Evolutionary conservation across 2,329 filamentous ascomycete genomes (phyloP).

Genomic region (Pyricularia sp.): DNA sequence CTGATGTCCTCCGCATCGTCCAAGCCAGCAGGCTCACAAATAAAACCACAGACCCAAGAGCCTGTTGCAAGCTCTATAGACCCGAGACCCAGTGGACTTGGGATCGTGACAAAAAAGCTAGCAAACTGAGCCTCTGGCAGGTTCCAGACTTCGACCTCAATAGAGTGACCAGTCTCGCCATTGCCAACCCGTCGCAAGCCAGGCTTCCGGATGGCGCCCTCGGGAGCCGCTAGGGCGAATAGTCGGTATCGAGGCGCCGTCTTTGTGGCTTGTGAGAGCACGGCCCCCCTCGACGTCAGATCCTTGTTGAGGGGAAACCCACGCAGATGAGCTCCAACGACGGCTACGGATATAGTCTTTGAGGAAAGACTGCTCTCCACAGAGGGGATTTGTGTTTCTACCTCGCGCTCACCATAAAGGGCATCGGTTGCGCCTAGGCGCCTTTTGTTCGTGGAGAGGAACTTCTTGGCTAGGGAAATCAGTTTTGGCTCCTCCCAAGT

Average conservation of each 20-base stretch:
- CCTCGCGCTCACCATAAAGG: background rate
- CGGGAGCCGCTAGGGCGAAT: background rate
- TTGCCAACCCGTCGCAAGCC: background rate
- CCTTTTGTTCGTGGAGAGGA: conserved; percentile 15
- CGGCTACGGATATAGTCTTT: background rate
- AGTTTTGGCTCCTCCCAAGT: conserved; percentile 24
- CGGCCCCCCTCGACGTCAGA: background rate
- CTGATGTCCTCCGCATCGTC: conserved; percentile 19
- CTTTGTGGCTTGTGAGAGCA: background rate
- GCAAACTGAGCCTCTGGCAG: background rate
- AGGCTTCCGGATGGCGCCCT: background rate
- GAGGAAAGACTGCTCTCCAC: background rate
- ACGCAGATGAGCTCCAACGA: background rate
- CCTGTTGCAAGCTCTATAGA: conserved; percentile 23
- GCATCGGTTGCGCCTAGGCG: background rate
- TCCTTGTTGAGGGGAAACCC: background rate
- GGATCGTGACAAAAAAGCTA: conserved; percentile 17
- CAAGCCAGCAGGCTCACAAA: conserved; percentile 25
- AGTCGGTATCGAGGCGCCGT: background rate
- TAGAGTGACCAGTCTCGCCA: background rate
- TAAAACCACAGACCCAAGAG: conserved; percentile 24
- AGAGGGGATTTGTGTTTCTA: background rate
- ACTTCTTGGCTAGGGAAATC: conserved; percentile 14
- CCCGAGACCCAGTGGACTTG: conserved; percentile 24
- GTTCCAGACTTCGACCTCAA: background rate